phyloP scores from a whole-genome alignment of 108 stramenopile genomes.

The Stephanodiscus triporus region DNA sequence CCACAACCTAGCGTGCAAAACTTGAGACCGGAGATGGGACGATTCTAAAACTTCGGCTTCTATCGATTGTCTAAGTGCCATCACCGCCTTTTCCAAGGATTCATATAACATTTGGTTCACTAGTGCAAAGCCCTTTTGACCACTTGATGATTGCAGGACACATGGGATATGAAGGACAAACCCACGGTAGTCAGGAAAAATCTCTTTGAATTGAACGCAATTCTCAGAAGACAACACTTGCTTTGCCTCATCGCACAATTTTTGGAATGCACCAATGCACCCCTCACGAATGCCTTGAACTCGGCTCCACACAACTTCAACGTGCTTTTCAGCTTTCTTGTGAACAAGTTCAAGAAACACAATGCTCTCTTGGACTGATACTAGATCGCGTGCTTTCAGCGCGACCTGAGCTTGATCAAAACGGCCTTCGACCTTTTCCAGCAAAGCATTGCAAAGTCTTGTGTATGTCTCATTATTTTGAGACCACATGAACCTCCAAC shows the following conservation, averaged over 20 bases:
- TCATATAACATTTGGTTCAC: constrained; percentile 55
- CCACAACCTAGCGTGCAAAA: constrained; percentile 28
- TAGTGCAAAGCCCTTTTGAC: constrained; percentile 34
- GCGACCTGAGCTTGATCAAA: constrained; percentile 30
- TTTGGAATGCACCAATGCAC: constrained; percentile 21
- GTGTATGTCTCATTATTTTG: constrained; percentile 35
- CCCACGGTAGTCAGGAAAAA: constrained; percentile 51
- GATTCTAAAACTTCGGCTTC: constrained; percentile 39
- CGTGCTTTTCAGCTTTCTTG: constrained; percentile 32
- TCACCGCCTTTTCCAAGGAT: constrained; percentile 36
- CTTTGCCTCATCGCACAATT: constrained; percentile 39
- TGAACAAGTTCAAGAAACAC: constrained; percentile 37
- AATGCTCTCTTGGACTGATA: constrained; percentile 43
- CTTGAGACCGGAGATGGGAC: constrained; percentile 19
- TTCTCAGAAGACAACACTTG: constrained; percentile 32
- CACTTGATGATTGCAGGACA: constrained; percentile 20
- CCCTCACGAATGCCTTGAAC: constrained; percentile 23
- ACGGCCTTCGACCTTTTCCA: constrained; percentile 6
- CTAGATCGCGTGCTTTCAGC: constrained; percentile 37
- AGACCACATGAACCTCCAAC: background rate
- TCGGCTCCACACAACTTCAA: constrained; percentile 16
- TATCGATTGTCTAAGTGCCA: constrained; percentile 5
- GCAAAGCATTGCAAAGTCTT: constrained; percentile 6
- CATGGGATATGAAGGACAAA: constrained; percentile 41
- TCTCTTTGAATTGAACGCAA: constrained; percentile 40